A percentile compares a stretch with the other conserved stretches of the same genome.
phyloP scores from a whole-genome alignment of 2,329 filamentous ascomycete genomes.

The Calycina marina region DNA sequence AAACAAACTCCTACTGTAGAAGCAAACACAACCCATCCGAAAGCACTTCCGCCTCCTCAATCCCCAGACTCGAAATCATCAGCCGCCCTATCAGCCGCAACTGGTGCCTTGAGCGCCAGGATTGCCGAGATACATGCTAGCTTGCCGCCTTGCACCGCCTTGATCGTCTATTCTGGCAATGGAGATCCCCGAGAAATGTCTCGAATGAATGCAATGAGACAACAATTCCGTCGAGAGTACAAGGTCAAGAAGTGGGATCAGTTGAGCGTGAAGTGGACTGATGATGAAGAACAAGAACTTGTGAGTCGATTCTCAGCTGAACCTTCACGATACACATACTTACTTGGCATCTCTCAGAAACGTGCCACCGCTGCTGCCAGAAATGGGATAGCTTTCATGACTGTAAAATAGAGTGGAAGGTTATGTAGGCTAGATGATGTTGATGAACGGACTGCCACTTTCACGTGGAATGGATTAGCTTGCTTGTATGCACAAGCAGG shows the following conservation, averaged over 20 bases:
- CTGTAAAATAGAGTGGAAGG: slow-evolving; percentile 43
- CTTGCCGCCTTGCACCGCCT: slow-evolving; percentile 48
- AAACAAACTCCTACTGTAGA: not conserved
- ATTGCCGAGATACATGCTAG: slow-evolving; percentile 40
- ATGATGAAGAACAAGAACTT: slow-evolving; percentile 48
- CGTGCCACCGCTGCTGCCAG: slow-evolving; percentile 41
- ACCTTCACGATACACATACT: too few species aligned
- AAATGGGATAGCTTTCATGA: slow-evolving; percentile 48
- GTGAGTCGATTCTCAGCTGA: not conserved
- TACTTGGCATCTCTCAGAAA: slow-evolving; percentile 18
- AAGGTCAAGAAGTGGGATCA: slow-evolving; percentile 53
- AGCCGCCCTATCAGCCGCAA: slow-evolving; percentile 9
- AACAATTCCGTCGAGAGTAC: slow-evolving; percentile 48
- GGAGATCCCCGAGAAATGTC: slow-evolving; percentile 55
- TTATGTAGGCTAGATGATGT: too few species aligned
- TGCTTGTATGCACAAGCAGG: too few species aligned
- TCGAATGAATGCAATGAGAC: slow-evolving; percentile 42
- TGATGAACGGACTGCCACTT: too few species aligned
- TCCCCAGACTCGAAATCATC: slow-evolving; percentile 1
- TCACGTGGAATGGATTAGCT: too few species aligned
- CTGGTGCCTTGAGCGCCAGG: slow-evolving; percentile 24
- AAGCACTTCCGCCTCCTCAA: not conserved
- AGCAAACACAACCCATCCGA: not conserved
- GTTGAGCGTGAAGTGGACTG: slow-evolving; percentile 53
- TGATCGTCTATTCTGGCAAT: slow-evolving; percentile 51